These are phyloP conservation scores for Aspergillus caelatus DNA, from an alignment of 2,329 filamentous ascomycete species.

Conservation along the genomic window DNA sequence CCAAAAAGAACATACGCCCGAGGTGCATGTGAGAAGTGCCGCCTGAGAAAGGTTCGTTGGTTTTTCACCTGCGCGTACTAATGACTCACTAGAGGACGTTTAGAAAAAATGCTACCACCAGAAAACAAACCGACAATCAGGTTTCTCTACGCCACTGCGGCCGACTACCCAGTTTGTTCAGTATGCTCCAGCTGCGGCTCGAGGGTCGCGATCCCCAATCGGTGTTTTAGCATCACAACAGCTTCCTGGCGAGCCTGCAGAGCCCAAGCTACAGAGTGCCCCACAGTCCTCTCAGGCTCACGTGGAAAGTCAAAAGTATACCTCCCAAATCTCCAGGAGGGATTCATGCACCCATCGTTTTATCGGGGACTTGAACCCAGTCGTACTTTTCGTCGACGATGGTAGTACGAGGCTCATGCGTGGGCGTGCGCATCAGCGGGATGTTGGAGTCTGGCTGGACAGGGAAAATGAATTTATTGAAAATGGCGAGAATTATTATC, in stretches of 20 bases:
- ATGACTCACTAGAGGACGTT: neutral
- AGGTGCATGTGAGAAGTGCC: slow-evolving; percentile 16
- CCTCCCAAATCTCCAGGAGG: neutral
- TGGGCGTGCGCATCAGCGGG: slow-evolving; percentile 15
- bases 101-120: slow-evolving; percentile 16
- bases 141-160: neutral
- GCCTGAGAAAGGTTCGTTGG: slow-evolving; percentile 15
- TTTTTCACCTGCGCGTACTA: neutral
- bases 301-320: neutral
- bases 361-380: slow-evolving; percentile 23
- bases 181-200: neutral
- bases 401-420: slow-evolving; percentile 13
- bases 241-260: neutral
- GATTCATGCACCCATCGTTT: slow-evolving; percentile 14
- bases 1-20: slow-evolving; percentile 14
- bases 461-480: slow-evolving; percentile 8
- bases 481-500: neutral
- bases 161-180: neutral
- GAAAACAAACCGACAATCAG: neutral
- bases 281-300: neutral
- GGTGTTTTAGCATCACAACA: neutral
- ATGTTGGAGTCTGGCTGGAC: slow-evolving; percentile 20
- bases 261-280: neutral
- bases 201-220: neutral
- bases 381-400: slow-evolving; percentile 19